Conservation (phyloP, 768 basidiomycete genomes). For the Tubosaeta brunneosetosa region DNA sequence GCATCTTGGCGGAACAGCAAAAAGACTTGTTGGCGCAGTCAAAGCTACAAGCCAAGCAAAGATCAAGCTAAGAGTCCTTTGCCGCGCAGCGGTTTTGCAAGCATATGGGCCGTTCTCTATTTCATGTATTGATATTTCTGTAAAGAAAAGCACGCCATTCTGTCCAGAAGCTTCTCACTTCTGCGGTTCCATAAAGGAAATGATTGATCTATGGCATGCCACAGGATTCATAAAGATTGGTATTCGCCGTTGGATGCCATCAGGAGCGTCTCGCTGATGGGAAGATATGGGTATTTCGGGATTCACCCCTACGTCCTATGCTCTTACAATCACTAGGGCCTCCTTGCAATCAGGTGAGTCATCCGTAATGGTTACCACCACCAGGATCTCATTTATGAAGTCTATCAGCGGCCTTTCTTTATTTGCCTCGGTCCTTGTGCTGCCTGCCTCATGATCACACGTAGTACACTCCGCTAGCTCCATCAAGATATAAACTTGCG, state of each 20-base stretch:
- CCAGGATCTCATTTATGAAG: background rate
- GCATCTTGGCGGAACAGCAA: conserved; percentile 76
- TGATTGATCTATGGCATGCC: background rate
- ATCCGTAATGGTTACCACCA: background rate
- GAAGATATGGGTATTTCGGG: background rate
- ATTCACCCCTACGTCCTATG: background rate
- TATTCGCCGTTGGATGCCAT: background rate
- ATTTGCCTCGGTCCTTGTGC: background rate
- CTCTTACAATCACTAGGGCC: background rate
- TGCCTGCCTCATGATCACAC: background rate
- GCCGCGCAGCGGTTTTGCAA: background rate
- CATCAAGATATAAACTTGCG: background rate
- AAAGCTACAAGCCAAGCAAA: conserved; percentile 30
- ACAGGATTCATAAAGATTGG: background rate
- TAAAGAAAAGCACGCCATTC: background rate
- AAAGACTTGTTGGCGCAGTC: conserved; percentile 59
- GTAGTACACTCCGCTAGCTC: background rate
- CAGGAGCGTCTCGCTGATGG: conserved; percentile 1
- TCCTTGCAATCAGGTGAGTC: background rate
- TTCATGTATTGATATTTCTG: conserved; percentile 4
- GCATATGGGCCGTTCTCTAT: background rate
- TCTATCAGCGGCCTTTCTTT: background rate
- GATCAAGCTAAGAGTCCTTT: conserved; percentile 1
- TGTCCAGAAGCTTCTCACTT: background rate
- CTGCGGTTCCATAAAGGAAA: background rate